A percentile compares a stretch with the other conserved stretches of the same genome.
These are phyloP conservation scores for Pyrus communis DNA, from an alignment of 306 rosid genomes.

Conservation along the genomic window DNA sequence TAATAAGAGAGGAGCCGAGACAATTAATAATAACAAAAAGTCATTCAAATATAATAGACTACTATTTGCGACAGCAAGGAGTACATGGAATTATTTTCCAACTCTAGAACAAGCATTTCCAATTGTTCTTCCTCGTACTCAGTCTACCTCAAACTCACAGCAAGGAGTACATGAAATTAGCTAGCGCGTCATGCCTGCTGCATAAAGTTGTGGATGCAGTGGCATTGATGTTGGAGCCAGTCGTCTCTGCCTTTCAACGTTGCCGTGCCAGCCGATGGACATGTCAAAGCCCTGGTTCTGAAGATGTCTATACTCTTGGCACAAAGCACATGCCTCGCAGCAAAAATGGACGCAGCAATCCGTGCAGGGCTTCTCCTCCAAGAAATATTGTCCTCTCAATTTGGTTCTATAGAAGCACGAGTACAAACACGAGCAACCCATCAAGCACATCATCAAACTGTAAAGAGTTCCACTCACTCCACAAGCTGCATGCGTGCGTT, in stretches of 20 bases:
- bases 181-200: conserved; percentile 19
- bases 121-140: too few species aligned
- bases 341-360: conserved; percentile 33
- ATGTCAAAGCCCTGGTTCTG: conserved; percentile 35
- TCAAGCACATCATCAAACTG: conserved; percentile 16
- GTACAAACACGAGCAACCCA: conserved; percentile 22
- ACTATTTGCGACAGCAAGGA: too few species aligned
- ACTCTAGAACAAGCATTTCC: too few species aligned
- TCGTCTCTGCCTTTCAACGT: conserved; percentile 35
- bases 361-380: conserved; percentile 31
- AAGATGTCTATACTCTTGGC: conserved; percentile 47
- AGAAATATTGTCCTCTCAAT: conserved; percentile 32
- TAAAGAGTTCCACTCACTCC: conserved; percentile 31
- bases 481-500: conserved; percentile 29
- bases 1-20: too few species aligned
- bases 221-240: conserved; percentile 13
- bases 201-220: conserved; percentile 12
- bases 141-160: too few species aligned
- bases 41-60: too few species aligned
- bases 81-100: too few species aligned
- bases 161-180: not conserved
- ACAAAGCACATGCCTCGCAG: conserved; percentile 35
- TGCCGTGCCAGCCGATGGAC: conserved; percentile 58
- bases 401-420: conserved; percentile 36
- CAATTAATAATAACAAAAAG: too few species aligned